These are phyloP conservation scores for Ophiostoma piceae DNA, from an alignment of 2,329 filamentous ascomycete species.

Conservation along the genomic window DNA sequence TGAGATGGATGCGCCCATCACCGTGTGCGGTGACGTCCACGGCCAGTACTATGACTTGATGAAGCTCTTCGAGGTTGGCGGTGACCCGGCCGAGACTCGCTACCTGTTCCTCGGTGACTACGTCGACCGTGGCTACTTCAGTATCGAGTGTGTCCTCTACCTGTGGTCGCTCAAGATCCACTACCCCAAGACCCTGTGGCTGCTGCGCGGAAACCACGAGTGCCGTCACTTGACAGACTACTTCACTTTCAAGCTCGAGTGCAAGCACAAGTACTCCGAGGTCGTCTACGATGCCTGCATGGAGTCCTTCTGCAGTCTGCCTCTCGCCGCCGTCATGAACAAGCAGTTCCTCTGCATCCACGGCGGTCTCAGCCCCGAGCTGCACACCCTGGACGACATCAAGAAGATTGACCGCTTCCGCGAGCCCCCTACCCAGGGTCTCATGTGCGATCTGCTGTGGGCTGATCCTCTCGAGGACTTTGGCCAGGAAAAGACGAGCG, in stretches of 20 bases:
- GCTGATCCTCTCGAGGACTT: slow-evolving; percentile 97
- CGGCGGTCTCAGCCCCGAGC: slow-evolving; percentile 88
- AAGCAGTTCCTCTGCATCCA: slow-evolving; percentile 99
- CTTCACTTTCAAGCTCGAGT: slow-evolving; percentile 99
- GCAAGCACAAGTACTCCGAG: slow-evolving; percentile 99
- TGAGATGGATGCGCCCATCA: slow-evolving; percentile 99
- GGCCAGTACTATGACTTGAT: slow-evolving; percentile 99
- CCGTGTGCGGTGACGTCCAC: slow-evolving; percentile 96
- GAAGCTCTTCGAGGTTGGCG: slow-evolving; percentile 98
- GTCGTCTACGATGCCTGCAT: slow-evolving; percentile 95
- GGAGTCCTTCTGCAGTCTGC: slow-evolving; percentile 93
- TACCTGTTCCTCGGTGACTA: slow-evolving; percentile 98
- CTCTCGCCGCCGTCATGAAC: slow-evolving; percentile 97
- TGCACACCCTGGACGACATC: slow-evolving; percentile 92
- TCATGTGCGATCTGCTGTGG: slow-evolving; percentile 99
- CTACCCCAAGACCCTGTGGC: slow-evolving; percentile 95
- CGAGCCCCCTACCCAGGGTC: slow-evolving; percentile 90
- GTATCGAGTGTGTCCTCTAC: slow-evolving; percentile 97
- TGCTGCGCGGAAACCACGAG: slow-evolving; percentile 96
- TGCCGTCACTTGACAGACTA: slow-evolving; percentile 98
- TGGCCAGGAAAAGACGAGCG: slow-evolving; percentile 95
- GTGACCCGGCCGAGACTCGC: slow-evolving; percentile 89
- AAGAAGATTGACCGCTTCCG: slow-evolving; percentile 96
- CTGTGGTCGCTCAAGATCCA: slow-evolving; percentile 98
- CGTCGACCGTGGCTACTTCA: slow-evolving; percentile 97